These are phyloP conservation scores for Peltaster fructicola DNA, from an alignment of 2,329 filamentous ascomycete species.

Conservation along the genomic window DNA sequence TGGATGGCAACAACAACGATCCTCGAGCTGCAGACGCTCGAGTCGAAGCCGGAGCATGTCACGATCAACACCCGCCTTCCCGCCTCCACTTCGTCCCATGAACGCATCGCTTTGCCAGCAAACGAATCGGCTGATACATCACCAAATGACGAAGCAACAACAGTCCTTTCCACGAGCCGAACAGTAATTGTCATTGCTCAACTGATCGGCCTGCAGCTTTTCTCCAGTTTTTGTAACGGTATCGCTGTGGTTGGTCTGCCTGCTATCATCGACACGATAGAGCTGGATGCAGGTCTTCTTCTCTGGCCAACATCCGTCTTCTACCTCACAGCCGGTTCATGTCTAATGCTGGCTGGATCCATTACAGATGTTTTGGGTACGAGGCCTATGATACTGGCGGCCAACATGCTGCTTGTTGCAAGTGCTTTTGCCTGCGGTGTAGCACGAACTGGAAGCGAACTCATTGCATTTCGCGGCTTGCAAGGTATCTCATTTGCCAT, in stretches of 20 bases:
- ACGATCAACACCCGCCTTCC: no score
- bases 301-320: constrained; percentile 15
- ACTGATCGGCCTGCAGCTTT: constrained; percentile 8
- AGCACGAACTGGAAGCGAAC: constrained; percentile 15
- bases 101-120: no score
- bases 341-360: constrained; percentile 32
- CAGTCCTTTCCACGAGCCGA: constrained; percentile 5
- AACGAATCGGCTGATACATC: no score
- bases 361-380: constrained; percentile 35
- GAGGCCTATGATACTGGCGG: constrained; percentile 27
- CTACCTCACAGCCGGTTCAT: constrained; percentile 30
- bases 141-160: constrained; percentile 1
- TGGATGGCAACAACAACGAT: no score
- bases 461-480: constrained; percentile 11
- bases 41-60: no score
- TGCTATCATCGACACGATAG: constrained; percentile 6
- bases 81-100: no score
- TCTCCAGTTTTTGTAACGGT: constrained; percentile 10
- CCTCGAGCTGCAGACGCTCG: no score
- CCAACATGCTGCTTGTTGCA: constrained; percentile 25
- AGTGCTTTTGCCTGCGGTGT: constrained; percentile 28
- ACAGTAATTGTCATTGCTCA: constrained; percentile 7
- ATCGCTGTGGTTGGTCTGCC: constrained; percentile 9
- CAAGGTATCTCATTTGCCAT: constrained; percentile 9
- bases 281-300: constrained; percentile 7